Evolutionary conservation across 805 yeast species (phyloP).

Genomic region (Spathaspora boniae): DNA sequence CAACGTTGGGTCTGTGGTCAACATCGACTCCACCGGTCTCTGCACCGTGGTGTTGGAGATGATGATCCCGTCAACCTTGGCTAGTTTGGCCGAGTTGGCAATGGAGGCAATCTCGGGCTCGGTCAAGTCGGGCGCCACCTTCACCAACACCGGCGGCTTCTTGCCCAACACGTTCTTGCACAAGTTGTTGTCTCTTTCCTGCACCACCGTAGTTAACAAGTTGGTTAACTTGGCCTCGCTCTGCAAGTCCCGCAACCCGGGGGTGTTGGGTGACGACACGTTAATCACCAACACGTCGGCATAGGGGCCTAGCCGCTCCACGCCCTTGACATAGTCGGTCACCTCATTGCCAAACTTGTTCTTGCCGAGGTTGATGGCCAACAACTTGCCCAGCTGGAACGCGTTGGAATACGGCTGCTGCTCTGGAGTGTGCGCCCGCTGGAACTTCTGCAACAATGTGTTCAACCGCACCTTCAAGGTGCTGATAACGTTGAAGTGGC

Average conservation of each 20-base stretch:
- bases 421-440: constrained; percentile 8
- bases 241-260: constrained; percentile 88
- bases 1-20: constrained; percentile 42
- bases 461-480: constrained; percentile 64
- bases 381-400: constrained; percentile 58
- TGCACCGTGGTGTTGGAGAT: constrained; percentile 89
- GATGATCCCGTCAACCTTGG: constrained; percentile 87
- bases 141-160: constrained; percentile 80
- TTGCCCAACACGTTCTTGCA: constrained; percentile 37
- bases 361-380: constrained; percentile 87
- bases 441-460: constrained; percentile 25
- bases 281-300: constrained; percentile 91
- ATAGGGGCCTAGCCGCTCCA: constrained; percentile 69
- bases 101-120: constrained; percentile 79
- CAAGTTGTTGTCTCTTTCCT: constrained; percentile 55
- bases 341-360: constrained; percentile 91
- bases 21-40: constrained; percentile 59
- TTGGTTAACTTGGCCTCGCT: constrained; percentile 67
- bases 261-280: constrained; percentile 95
- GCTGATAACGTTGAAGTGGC: constrained; percentile 71
- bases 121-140: constrained; percentile 89
- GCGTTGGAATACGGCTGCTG: constrained; percentile 39
- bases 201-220: constrained; percentile 62
- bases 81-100: constrained; percentile 71
- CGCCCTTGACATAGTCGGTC: constrained; percentile 82